Base-by-base conservation (phyloP, 2,329 filamentous ascomycete species). In the Penicillium capsulatum region DNA sequence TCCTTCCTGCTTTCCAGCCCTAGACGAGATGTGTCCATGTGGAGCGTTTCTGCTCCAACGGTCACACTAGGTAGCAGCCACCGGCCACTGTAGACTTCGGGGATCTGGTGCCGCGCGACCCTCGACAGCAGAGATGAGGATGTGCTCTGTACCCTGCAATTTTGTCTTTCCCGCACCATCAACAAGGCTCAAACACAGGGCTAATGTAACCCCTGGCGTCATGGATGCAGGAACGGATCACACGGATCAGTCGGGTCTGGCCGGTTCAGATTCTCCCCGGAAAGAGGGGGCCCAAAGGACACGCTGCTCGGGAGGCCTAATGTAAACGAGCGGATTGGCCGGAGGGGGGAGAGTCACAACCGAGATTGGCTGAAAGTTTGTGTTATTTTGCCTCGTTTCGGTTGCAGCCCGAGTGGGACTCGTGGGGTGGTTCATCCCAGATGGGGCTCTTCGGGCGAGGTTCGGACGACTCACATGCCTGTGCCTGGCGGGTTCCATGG, bases 161-260 rank as follows among this genome's bases (percentile, higher is more conserved):
- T 5, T 22, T 22, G 19, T 22, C 19, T 22, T 22, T 22, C 19
- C 19, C 9, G 19, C 19, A 22, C 19, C 19, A 9, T 5, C 19
- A 22, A 22, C 19, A 22, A 22, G 19, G 19, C 5, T 22, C 17
- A 14, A 20, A 31, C 16, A 26, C 31, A 31, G 29, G 33, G 28
- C 32, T 13, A 10, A 40, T 44, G 36, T 42, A 28, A 35, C 31
- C 50, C 47, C 52, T 55, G 41, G 50, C 52, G 45, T 55, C 43
- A 40, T 43, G 31, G 17, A 45, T 40, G 46, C 50, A 48, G 48
- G 50, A 44, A 53, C 45, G 48, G 40, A 44, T 22, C 36, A 35
- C 36, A 40, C 40, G 45, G 48, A 45, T 46, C 45, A 36, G 32
- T 31, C 32, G 31, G 37, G 33, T 32, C 34, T 45, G 34, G 41